phyloP scores from a whole-genome alignment of 2,329 filamentous ascomycete genomes.

The Shiraia sp. region DNA sequence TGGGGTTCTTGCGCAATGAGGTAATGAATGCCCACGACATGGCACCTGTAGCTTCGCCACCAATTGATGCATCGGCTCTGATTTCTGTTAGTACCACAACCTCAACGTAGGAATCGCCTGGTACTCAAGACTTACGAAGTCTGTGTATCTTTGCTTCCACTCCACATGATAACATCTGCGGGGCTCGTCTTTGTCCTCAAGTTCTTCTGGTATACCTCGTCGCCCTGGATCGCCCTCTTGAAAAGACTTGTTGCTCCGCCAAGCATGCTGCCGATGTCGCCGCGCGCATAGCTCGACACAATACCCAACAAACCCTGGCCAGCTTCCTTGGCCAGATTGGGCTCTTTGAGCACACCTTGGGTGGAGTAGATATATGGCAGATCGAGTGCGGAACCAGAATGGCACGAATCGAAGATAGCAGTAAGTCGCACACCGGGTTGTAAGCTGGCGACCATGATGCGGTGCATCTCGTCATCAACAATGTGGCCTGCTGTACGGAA shows the following conservation, averaged over 20 bases:
- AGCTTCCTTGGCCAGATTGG: conserved; percentile 79
- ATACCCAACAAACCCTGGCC: conserved; percentile 71
- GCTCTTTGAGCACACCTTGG: conserved; percentile 78
- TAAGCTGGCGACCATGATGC: conserved; percentile 76
- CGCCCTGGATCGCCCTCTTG: conserved; percentile 82
- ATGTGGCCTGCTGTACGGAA: conserved; percentile 80
- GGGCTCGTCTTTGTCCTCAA: conserved; percentile 88
- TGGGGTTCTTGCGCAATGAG: conserved; percentile 86
- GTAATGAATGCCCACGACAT: conserved; percentile 98
- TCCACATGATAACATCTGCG: conserved; percentile 98
- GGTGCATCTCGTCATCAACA: conserved; percentile 81
- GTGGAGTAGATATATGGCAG: conserved; percentile 81
- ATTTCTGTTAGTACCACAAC: conserved; percentile 3
- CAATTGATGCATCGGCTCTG: conserved; percentile 88
- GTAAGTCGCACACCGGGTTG: conserved; percentile 81
- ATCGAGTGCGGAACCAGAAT: conserved; percentile 77
- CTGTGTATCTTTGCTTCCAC: conserved; percentile 92
- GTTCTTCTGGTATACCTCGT: conserved; percentile 78
- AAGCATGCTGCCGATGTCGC: conserved; percentile 81
- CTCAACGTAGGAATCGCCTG: no score
- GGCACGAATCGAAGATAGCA: conserved; percentile 81
- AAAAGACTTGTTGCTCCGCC: conserved; percentile 80
- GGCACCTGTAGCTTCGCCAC: conserved; percentile 86
- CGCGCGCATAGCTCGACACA: conserved; percentile 77
- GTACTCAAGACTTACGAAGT: conserved; percentile 72